Conservation (phyloP, 2,329 filamentous ascomycete species). For the Lizonia empirigonia region DNA sequence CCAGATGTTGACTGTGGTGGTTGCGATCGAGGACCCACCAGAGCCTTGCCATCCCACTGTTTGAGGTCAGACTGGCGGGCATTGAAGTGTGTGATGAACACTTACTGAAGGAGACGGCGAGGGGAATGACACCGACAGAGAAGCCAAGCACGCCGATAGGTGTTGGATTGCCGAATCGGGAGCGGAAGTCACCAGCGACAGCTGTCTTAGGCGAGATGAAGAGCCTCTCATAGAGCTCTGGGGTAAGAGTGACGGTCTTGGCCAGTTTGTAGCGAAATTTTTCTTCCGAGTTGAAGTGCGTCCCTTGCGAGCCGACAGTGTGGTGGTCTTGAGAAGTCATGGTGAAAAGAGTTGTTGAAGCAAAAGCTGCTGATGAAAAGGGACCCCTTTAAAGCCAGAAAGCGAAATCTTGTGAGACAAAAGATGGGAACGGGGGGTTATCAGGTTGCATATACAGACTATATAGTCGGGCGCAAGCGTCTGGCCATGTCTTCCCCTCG, state of each 20-base stretch:
- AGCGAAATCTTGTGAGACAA: background rate
- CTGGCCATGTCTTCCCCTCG: conserved; percentile 12
- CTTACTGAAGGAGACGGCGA: conserved; percentile 22
- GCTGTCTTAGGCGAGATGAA: conserved; percentile 21
- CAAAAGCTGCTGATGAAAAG: background rate
- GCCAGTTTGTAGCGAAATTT: conserved; percentile 24
- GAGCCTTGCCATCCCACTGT: conserved; percentile 24
- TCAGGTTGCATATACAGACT: conserved; percentile 6
- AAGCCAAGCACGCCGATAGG: conserved; percentile 24
- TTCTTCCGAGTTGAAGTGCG: conserved; percentile 21
- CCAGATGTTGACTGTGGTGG: conserved; percentile 19
- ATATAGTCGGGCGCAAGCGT: background rate
- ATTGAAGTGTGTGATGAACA: background rate
- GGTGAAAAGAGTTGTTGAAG: background rate
- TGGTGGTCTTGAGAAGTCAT: conserved; percentile 18
- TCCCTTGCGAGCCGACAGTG: conserved; percentile 3
- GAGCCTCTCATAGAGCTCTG: conserved; percentile 24
- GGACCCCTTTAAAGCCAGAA: background rate
- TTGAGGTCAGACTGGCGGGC: background rate
- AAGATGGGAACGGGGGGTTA: background rate
- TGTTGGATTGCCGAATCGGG: conserved; percentile 21
- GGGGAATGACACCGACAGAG: conserved; percentile 19
- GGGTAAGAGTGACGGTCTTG: conserved; percentile 20
- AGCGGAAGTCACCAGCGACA: conserved; percentile 14
- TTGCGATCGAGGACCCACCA: conserved; percentile 19